These are phyloP conservation scores for Thinopyrum elongatum DNA, from an alignment of 176 grass and related monocot genomes.

Conservation along the genomic window DNA sequence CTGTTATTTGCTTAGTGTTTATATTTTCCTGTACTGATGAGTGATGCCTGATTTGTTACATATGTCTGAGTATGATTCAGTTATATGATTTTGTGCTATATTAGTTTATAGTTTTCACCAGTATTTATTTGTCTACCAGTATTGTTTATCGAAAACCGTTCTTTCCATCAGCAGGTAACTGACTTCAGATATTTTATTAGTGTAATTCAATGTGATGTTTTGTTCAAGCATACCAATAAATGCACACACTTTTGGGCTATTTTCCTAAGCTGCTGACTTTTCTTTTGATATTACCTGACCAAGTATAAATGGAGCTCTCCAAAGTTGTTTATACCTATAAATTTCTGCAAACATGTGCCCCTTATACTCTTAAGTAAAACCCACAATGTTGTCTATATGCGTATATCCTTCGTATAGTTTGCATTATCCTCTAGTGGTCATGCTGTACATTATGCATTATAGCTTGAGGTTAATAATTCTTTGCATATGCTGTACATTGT, in stretches of 20 bases:
- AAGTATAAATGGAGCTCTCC: not conserved
- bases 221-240: not conserved
- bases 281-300: constrained; percentile 4
- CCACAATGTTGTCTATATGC: not conserved
- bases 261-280: not conserved
- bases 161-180: not conserved
- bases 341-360: not conserved
- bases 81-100: not conserved
- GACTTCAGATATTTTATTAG: not conserved
- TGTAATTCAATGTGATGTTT: not conserved
- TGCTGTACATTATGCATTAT: not conserved
- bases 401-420: not conserved
- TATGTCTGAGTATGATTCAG: not conserved
- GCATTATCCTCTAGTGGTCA: not conserved
- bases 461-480: not conserved
- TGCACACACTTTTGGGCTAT: not conserved
- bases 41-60: not conserved
- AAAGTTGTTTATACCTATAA: not conserved
- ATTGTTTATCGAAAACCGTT: not conserved
- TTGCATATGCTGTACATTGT: not conserved
- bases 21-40: constrained; percentile 9
- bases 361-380: not conserved
- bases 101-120: not conserved
- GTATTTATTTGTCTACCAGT: not conserved
- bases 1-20: not conserved